Percentiles rank a stretch among this genome's conserved stretches.
These are phyloP conservation scores for Exophiala viscosa DNA, from an alignment of 2,329 filamentous ascomycete species.

Conservation along the genomic window DNA sequence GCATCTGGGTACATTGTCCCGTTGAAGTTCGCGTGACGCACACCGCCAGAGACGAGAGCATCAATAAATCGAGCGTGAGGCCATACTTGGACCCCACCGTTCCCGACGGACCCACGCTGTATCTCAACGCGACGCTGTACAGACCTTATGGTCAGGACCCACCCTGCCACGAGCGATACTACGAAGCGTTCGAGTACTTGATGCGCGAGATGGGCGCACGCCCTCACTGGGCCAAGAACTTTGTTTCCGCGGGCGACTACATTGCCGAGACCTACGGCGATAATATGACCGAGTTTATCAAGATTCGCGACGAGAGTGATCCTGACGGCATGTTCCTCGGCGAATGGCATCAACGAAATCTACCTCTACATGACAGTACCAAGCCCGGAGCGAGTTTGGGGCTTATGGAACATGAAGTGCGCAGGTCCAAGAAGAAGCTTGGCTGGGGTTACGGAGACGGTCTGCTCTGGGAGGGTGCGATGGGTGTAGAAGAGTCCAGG, in stretches of 20 bases:
- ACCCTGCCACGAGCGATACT: constrained; percentile 72
- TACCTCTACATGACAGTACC: constrained; percentile 45
- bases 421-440: constrained; percentile 21
- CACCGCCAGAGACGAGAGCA: constrained; percentile 47
- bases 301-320: constrained; percentile 67
- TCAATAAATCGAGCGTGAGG: constrained; percentile 38
- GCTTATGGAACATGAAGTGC: constrained; percentile 24
- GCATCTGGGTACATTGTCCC: constrained; percentile 81
- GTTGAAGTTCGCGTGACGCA: constrained; percentile 86
- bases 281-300: constrained; percentile 64
- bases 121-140: constrained; percentile 87
- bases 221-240: constrained; percentile 95
- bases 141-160: constrained; percentile 75
- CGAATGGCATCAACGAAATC: constrained; percentile 75
- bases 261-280: constrained; percentile 66
- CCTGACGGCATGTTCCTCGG: constrained; percentile 84
- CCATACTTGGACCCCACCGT: constrained; percentile 71
- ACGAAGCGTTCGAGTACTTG: constrained; percentile 83
- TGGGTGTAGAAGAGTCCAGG: background rate
- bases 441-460: constrained; percentile 27
- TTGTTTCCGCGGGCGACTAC: constrained; percentile 57
- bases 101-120: constrained; percentile 68
- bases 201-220: constrained; percentile 80
- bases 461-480: constrained; percentile 25
- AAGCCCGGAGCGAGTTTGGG: constrained; percentile 14